phyloP scores from a whole-genome alignment of 2,329 filamentous ascomycete genomes.

The Diaporthe ampelina region DNA sequence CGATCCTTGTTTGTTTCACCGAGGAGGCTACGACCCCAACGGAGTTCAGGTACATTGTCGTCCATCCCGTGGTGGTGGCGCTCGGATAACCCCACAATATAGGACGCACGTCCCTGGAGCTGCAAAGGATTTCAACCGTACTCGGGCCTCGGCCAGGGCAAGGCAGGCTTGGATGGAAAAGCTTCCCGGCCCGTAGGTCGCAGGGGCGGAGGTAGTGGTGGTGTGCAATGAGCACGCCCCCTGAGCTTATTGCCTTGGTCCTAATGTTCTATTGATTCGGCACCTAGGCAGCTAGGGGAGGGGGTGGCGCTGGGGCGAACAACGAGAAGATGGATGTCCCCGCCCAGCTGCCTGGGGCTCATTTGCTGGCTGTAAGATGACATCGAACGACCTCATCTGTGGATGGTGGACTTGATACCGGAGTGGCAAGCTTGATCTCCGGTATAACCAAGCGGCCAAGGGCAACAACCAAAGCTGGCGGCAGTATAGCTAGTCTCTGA shows the following conservation, averaged over 20 bases:
- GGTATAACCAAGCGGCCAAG: constrained; percentile 10
- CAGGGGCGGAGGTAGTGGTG: neutral
- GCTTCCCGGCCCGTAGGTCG: neutral
- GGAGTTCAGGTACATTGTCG: neutral
- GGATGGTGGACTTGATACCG: neutral
- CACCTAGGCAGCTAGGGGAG: neutral
- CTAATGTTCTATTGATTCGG: neutral
- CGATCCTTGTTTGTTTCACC: neutral
- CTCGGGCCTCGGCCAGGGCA: constrained; percentile 11
- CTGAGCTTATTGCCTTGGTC: constrained; percentile 3
- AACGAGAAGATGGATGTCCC: neutral
- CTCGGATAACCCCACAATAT: constrained; percentile 22
- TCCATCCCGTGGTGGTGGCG: constrained; percentile 1
- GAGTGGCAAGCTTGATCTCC: constrained; percentile 15
- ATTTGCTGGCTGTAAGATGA: constrained; percentile 29
- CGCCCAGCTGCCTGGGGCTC: neutral
- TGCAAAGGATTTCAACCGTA: neutral
- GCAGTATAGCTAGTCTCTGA: neutral
- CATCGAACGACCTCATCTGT: constrained; percentile 25
- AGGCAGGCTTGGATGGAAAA: constrained; percentile 1
- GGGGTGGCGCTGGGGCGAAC: constrained; percentile 1
- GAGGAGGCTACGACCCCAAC: neutral
- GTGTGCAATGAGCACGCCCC: constrained; percentile 12
- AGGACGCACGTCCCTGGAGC: constrained; percentile 19
- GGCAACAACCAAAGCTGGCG: neutral